Evolutionary conservation across 1,284 basidiomycete species (phyloP).

Genomic region (Quambalaria eucalypti): DNA sequence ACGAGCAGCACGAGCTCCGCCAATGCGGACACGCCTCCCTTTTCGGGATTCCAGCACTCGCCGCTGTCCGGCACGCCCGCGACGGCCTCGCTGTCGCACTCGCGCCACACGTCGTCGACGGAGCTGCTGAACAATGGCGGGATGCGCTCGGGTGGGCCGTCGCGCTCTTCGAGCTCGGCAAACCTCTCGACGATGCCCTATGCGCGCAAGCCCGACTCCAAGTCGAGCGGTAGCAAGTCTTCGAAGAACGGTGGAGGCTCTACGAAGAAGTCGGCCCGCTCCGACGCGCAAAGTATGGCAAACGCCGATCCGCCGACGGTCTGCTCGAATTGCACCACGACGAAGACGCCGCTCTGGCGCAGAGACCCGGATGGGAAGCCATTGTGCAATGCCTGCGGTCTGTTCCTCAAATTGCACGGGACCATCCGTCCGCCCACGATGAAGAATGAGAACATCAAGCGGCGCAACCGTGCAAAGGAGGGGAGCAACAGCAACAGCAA

Average conservation of each 20-base stretch:
- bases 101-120: neutral
- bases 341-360: slow-evolving; percentile 89
- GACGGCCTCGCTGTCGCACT: neutral
- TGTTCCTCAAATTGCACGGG: slow-evolving; percentile 75
- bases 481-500: too few relatives aligned
- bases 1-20: slow-evolving; percentile 10
- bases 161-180: neutral
- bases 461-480: slow-evolving; percentile 53
- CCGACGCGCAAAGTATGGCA: slow-evolving; percentile 13
- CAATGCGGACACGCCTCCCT: neutral
- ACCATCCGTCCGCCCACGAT: slow-evolving; percentile 84
- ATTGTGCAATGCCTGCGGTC: slow-evolving; percentile 55
- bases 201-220: neutral
- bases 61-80: neutral
- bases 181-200: neutral
- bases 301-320: slow-evolving; percentile 55
- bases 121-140: neutral
- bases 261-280: neutral
- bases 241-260: too few relatives aligned
- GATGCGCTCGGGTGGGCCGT: neutral
- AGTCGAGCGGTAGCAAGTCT: neutral
- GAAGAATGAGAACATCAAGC: slow-evolving; percentile 97
- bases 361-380: slow-evolving; percentile 91
- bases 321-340: slow-evolving; percentile 90
- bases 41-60: neutral